Percentiles rank a stretch among this genome's conserved stretches.
Conservation (phyloP, 2,329 filamentous ascomycete species). For the Aspergillus sp. region DNA sequence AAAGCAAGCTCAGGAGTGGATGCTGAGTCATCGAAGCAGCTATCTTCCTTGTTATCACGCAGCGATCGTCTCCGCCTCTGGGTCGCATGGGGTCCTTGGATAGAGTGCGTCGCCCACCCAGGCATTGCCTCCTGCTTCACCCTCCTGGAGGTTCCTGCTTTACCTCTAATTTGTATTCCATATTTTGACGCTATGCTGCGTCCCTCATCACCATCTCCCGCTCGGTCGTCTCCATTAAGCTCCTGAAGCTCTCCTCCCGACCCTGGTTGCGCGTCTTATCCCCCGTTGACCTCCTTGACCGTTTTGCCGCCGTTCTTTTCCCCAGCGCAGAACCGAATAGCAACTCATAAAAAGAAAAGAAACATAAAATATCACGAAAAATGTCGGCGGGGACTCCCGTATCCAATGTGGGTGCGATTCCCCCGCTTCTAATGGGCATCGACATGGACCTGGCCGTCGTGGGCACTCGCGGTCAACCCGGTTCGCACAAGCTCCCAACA, state of each 20-base stretch:
- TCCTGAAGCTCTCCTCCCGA: conserved; percentile 12
- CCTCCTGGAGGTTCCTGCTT: too few species aligned
- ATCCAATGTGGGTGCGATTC: conserved; percentile 24
- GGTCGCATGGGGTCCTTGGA: too few species aligned
- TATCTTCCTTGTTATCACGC: too few species aligned
- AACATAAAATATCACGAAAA: conserved; percentile 6
- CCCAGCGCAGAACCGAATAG: conserved; percentile 1
- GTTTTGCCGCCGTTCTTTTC: conserved; percentile 6
- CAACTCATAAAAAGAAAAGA: background rate
- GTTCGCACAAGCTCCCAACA: conserved; percentile 22
- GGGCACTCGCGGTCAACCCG: conserved; percentile 31
- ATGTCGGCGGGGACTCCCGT: conserved; percentile 31
- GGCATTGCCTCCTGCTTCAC: too few species aligned
- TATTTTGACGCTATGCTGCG: conserved; percentile 14
- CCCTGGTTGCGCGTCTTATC: conserved; percentile 2
- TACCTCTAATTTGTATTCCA: too few species aligned
- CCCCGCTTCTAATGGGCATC: conserved; percentile 18
- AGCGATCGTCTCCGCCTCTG: too few species aligned
- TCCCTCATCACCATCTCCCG: conserved; percentile 6
- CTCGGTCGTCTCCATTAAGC: conserved; percentile 12
- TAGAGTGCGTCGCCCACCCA: too few species aligned
- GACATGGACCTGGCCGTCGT: conserved; percentile 23
- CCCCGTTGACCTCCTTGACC: conserved; percentile 7
- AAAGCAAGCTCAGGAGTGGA: too few species aligned
- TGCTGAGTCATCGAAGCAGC: too few species aligned